These are phyloP conservation scores for Peziza echinospora DNA, from an alignment of 495 filamentous ascomycete species.

Conservation along the genomic window DNA sequence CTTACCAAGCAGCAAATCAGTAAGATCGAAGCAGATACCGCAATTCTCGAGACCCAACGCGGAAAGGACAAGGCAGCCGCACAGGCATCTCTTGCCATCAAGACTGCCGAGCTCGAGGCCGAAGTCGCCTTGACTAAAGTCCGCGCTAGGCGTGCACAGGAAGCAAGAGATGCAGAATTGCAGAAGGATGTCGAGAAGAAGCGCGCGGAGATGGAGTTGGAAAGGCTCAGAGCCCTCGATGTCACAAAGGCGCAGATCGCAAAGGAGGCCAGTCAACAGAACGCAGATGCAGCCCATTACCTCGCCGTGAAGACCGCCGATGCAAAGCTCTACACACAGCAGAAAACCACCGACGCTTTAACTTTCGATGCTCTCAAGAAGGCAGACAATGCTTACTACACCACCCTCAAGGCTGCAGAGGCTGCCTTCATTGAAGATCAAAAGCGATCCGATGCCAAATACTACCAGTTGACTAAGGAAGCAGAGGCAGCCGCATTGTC, in stretches of 20 bases:
- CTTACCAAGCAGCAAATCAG: conserved; percentile 58
- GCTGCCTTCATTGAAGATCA: conserved; percentile 20
- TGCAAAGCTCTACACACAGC: conserved; percentile 35
- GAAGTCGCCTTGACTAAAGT: conserved; percentile 54
- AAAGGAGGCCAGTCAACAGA: conserved; percentile 49
- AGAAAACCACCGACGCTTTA: conserved; percentile 34
- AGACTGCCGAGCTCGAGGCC: conserved; percentile 45
- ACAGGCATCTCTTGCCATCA: conserved; percentile 46
- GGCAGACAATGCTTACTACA: conserved; percentile 19
- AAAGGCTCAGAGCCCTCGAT: conserved; percentile 49
- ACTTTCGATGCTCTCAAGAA: conserved; percentile 15
- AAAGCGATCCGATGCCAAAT: conserved; percentile 25
- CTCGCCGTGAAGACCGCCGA: conserved; percentile 34
- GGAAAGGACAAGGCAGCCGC: conserved; percentile 58
- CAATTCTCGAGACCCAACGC: conserved; percentile 61
- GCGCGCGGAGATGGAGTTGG: conserved; percentile 55
- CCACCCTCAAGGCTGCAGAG: conserved; percentile 22
- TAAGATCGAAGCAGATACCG: conserved; percentile 62
- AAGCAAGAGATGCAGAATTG: conserved; percentile 52
- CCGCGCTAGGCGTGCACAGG: conserved; percentile 42
- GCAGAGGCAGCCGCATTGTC: conserved; percentile 40
- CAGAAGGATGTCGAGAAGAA: conserved; percentile 52
- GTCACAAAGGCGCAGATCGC: conserved; percentile 57
- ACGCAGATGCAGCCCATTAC: conserved; percentile 41
- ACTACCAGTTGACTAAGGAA: conserved; percentile 29